A percentile compares a stretch with the other conserved stretches of the same genome.
phyloP scores from a whole-genome alignment of 345 rosid species.

The Aethionema arabicum region DNA sequence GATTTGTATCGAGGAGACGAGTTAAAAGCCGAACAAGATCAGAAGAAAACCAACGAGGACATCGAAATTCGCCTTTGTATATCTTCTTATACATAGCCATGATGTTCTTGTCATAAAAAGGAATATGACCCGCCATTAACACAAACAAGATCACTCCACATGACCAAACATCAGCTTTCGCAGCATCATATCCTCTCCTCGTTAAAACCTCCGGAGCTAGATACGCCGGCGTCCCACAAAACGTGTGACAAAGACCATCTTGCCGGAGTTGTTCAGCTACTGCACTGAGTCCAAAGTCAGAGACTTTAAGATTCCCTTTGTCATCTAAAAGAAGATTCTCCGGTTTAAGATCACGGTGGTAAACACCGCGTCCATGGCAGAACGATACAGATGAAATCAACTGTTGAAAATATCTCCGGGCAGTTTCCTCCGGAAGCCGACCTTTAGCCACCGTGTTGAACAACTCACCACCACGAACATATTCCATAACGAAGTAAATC shows the following conservation, averaged over 20 bases:
- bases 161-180: slow-evolving; percentile 86
- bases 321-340: slow-evolving; percentile 80
- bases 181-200: slow-evolving; percentile 76
- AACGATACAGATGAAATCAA: slow-evolving; percentile 70
- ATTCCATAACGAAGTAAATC: slow-evolving; percentile 89
- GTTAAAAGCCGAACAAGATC: slow-evolving; percentile 53
- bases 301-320: slow-evolving; percentile 67
- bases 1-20: slow-evolving; percentile 74
- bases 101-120: slow-evolving; percentile 77
- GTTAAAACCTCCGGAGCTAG: slow-evolving; percentile 83
- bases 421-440: slow-evolving; percentile 56
- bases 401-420: slow-evolving; percentile 72
- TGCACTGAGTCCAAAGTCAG: slow-evolving; percentile 88
- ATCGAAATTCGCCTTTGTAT: slow-evolving; percentile 66
- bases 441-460: slow-evolving; percentile 74
- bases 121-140: slow-evolving; percentile 69
- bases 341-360: slow-evolving; percentile 86
- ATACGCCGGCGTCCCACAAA: slow-evolving; percentile 81
- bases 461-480: slow-evolving; percentile 75
- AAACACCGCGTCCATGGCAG: slow-evolving; percentile 81
- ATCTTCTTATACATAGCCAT: slow-evolving; percentile 80
- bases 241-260: slow-evolving; percentile 78
- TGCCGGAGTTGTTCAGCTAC: slow-evolving; percentile 69
- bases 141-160: slow-evolving; percentile 87
- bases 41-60: slow-evolving; percentile 77